phyloP scores from a whole-genome alignment of 257 asterid species.

The Solanum lycopersicoides region DNA sequence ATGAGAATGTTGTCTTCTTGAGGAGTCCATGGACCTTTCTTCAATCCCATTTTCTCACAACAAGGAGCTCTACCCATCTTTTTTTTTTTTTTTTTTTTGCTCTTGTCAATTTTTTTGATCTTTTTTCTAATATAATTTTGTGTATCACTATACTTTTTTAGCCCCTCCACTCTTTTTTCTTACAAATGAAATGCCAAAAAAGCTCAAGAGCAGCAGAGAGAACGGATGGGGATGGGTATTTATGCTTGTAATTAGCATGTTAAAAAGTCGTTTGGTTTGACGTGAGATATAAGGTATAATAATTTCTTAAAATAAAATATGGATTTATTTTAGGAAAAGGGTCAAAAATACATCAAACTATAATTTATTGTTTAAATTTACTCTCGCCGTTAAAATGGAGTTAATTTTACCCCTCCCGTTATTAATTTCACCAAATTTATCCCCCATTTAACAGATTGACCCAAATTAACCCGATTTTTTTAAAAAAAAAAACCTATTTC shows the following conservation, averaged over 20 bases:
- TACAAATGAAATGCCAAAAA: not conserved
- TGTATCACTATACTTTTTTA: not conserved
- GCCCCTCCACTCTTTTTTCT: not conserved
- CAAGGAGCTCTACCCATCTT: conserved; percentile 6
- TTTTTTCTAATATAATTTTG: not conserved
- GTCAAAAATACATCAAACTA: too few species aligned
- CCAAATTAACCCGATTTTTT: too few species aligned
- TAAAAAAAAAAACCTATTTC: too few species aligned
- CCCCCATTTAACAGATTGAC: too few species aligned
- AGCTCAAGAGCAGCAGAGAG: not conserved
- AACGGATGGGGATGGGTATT: not conserved
- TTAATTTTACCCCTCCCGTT: too few species aligned
- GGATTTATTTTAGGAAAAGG: too few species aligned
- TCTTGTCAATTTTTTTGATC: not conserved
- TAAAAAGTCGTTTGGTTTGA: not conserved
- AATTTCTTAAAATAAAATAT: too few species aligned
- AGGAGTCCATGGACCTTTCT: conserved; percentile 8
- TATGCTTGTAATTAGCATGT: not conserved
- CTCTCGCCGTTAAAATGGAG: too few species aligned
- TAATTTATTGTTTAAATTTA: too few species aligned
- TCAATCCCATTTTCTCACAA: conserved; percentile 6
- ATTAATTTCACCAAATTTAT: too few species aligned
- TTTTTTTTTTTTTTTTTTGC: not conserved
- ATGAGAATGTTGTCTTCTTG: conserved; percentile 2
- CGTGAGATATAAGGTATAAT: too few species aligned